These are phyloP conservation scores for Paecilomyces formosus DNA, from an alignment of 2,329 filamentous ascomycete genomes.

Conservation along the genomic window DNA sequence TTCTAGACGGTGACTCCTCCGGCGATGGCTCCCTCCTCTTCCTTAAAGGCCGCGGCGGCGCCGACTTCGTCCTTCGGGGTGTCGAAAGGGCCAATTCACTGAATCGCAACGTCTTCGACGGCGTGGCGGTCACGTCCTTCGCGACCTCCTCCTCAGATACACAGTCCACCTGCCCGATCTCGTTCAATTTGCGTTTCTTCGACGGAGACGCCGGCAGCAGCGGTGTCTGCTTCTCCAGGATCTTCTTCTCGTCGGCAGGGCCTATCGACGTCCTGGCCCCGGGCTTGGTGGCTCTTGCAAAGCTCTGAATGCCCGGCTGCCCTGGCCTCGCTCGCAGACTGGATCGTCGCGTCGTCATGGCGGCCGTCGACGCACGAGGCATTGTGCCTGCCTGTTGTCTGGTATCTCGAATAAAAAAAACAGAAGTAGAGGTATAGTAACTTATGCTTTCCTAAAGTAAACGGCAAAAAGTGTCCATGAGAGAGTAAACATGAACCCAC, in stretches of 20 bases:
- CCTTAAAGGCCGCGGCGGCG: not conserved
- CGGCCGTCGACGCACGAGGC: constrained; percentile 18
- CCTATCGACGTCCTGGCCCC: constrained; percentile 11
- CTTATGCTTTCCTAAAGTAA: not conserved
- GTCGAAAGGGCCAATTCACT: constrained; percentile 24
- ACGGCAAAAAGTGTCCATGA: not conserved
- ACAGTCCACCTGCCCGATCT: constrained; percentile 26
- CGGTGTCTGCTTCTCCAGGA: constrained; percentile 15
- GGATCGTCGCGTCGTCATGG: constrained; percentile 10
- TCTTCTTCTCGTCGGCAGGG: constrained; percentile 18
- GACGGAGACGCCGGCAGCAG: constrained; percentile 25
- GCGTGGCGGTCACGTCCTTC: constrained; percentile 14
- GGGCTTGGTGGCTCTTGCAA: constrained; percentile 39
- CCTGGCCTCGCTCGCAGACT: constrained; percentile 22
- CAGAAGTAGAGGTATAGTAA: not conserved
- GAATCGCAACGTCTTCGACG: constrained; percentile 27
- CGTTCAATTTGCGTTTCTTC: constrained; percentile 33
- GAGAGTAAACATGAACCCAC: not conserved
- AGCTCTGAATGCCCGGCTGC: constrained; percentile 37
- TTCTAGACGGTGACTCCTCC: not conserved
- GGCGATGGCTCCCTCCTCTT: not conserved
- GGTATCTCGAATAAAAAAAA: not conserved
- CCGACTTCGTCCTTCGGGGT: constrained; percentile 15
- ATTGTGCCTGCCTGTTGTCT: constrained; percentile 16
- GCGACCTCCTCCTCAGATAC: constrained; percentile 7